Evolutionary conservation across 768 basidiomycete species (phyloP).

Genomic region (Panellus pusillus): DNA sequence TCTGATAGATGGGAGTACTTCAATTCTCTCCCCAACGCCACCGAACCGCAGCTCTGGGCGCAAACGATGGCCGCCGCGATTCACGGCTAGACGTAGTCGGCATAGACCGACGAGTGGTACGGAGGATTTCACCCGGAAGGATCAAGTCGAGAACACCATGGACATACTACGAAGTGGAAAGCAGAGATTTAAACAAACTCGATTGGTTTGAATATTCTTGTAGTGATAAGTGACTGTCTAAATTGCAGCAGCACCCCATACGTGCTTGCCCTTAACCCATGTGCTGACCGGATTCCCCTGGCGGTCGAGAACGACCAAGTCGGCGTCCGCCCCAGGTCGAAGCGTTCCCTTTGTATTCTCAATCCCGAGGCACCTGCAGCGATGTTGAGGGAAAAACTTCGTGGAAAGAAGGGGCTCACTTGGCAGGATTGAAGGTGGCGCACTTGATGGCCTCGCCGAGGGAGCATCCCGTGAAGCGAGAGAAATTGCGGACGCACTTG

Average conservation of each 20-base stretch:
- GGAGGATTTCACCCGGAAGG: too few species aligned
- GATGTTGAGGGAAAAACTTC: background rate
- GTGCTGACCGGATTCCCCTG: slow-evolving; percentile 66
- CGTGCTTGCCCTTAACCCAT: slow-evolving; percentile 78
- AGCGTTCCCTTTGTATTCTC: slow-evolving; percentile 80
- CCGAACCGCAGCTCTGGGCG: slow-evolving; percentile 23
- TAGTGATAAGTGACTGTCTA: too few species aligned
- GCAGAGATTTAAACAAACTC: too few species aligned
- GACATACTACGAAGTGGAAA: too few species aligned
- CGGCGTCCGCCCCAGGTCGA: slow-evolving; percentile 82
- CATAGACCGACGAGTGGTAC: background rate
- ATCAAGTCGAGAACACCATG: background rate
- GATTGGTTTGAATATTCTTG: too few species aligned
- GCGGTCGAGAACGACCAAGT: slow-evolving; percentile 74
- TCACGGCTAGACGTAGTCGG: background rate
- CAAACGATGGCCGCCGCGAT: slow-evolving; percentile 11
- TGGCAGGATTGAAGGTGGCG: slow-evolving; percentile 84
- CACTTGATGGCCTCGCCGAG: slow-evolving; percentile 83
- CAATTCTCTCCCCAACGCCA: slow-evolving; percentile 23
- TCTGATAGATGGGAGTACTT: slow-evolving; percentile 26
- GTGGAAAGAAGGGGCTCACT: slow-evolving; percentile 37
- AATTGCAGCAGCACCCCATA: slow-evolving; percentile 45
- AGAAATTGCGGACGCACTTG: slow-evolving; percentile 84
- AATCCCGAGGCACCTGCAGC: slow-evolving; percentile 70
- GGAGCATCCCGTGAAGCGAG: slow-evolving; percentile 79